Evolutionary conservation across 2,329 filamentous ascomycete genomes (phyloP), one percentile per base, ranked within the genome.

Genomic region (Colletotrichum zoysiae): DNA sequence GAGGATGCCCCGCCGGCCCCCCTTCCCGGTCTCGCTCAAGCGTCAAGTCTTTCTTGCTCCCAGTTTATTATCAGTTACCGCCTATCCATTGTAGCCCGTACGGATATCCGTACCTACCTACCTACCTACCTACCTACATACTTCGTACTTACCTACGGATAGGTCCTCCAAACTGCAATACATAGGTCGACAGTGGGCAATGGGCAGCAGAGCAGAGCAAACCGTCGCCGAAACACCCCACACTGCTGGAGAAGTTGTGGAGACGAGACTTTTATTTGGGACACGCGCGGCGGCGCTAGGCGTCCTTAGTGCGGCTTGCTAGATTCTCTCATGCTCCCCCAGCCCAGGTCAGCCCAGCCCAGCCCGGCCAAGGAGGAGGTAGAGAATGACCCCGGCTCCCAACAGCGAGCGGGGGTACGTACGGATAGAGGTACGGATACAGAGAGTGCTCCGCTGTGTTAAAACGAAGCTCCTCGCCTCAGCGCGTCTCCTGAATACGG

Each of bases 121-220:
- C 7, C 7, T n/a, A n/a, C n/a, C n/a, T n/a, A n/a, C n/a, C n/a
- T n/a, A n/a, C n/a, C n/a, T n/a, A n/a, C 3, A 3, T 42, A 42
- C 40, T 12, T 40, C 12, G 3, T 30, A 30, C 30, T 30, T 30
- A 30, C 30, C 30, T 30, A 30, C 30, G 30, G 4, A 30, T 5
- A 40, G 9, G 38, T 14, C 67, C 62, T 67, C 67, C 67, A 60
- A 62, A 61, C 56, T 63, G 56, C 56, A 61, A 56, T n/a, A n/a
- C n/a, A n/a, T 50, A 63, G 30, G 38, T 44, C 57, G 35, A 71
- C 33, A 58, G 58, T 70, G 67, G 67, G 63, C 67, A 67, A 67
- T 67, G 56, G 56, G 30, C 30, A 30, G 30, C 30, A 30, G 30
- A 30, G 56, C 63, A 67, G 63, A 70, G 63, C 63, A 67, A 57